A percentile compares a stretch with the other conserved stretches of the same genome.
Evolutionary conservation across 257 asterid species (phyloP).

Genomic region (Forsythia suspensa): DNA sequence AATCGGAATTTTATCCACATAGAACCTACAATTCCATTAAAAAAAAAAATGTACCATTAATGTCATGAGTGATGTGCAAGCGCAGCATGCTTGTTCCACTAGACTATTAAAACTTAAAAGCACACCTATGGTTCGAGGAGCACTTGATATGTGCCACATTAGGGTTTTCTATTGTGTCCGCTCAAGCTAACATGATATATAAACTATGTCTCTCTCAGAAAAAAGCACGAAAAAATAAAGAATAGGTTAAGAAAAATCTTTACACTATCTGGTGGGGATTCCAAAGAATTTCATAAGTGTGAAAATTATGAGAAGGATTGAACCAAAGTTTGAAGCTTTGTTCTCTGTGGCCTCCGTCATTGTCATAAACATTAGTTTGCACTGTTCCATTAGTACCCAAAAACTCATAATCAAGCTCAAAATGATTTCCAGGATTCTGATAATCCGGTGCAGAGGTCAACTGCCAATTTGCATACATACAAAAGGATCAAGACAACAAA

Average conservation of each 20-base stretch:
- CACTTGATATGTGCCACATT: too few relatives aligned
- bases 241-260: background rate
- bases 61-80: too few relatives aligned
- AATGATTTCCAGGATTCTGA: constrained; percentile 30
- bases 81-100: too few relatives aligned
- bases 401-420: constrained; percentile 60
- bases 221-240: background rate
- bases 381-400: constrained; percentile 43
- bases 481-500: background rate
- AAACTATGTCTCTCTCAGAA: too few relatives aligned
- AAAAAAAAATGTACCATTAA: too few relatives aligned
- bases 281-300: constrained; percentile 33
- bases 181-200: too few relatives aligned
- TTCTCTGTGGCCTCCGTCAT: constrained; percentile 32
- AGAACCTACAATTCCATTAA: constrained; percentile 28
- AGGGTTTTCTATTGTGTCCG: too few relatives aligned
- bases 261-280: constrained; percentile 35
- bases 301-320: constrained; percentile 45
- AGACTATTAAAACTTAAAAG: too few relatives aligned
- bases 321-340: constrained; percentile 33
- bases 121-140: too few relatives aligned
- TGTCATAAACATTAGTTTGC: constrained; percentile 35
- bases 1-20: constrained; percentile 41
- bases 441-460: constrained; percentile 32
- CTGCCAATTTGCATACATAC: constrained; percentile 18